Evolutionary conservation across 2,329 filamentous ascomycete species (phyloP), one percentile per base, ranked within the genome.

Genomic region (Zasmidium citrigriseum): DNA sequence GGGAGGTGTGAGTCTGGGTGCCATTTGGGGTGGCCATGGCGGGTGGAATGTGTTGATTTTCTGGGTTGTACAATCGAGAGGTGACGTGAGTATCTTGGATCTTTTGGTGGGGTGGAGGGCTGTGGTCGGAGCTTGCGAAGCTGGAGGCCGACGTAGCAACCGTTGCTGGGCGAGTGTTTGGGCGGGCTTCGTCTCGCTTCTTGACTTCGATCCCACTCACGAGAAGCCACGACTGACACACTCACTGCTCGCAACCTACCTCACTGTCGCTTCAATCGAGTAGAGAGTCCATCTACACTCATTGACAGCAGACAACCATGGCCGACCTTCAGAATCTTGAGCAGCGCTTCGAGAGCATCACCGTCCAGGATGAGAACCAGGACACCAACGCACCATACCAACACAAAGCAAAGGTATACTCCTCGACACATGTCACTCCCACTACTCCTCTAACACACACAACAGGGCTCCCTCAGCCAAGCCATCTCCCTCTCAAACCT

Each of bases 311-410:
- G 25, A 50, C 55, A 56, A n/a, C 9, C 46, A 72, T 72, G 70
- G 68, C 70, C 46, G 86, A 93, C 64, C 85, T 89, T 59, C 86
- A 90, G 67, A 86, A 86, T 52, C 82, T 98, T 48, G 93, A 97
- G 78, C 82, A 89, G 77, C 90, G 90, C 69, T 91, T 98, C 72
- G 92, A 96, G 86, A 88, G 88, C 76, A 85, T 97, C 78, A 89
- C 90, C 20, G 90, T 97, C 62, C 89, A 90, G 68, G 93, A 97
- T 72, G 93, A 96, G 77, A 96, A 93, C 72, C 88, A 78, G 57
- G 76, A 79, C 57, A 72, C 91, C 59, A 63, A 60, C 57, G 62
- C 58, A 38, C 45, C 58, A 20, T 59, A 55, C 23, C 87, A 89
- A 73, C 81, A 85, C 66, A 96, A 96, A 77, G 76, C 85, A 61